Conservation (phyloP, 805 yeast genomes). For the Helenozyma baotianmanensis region DNA sequence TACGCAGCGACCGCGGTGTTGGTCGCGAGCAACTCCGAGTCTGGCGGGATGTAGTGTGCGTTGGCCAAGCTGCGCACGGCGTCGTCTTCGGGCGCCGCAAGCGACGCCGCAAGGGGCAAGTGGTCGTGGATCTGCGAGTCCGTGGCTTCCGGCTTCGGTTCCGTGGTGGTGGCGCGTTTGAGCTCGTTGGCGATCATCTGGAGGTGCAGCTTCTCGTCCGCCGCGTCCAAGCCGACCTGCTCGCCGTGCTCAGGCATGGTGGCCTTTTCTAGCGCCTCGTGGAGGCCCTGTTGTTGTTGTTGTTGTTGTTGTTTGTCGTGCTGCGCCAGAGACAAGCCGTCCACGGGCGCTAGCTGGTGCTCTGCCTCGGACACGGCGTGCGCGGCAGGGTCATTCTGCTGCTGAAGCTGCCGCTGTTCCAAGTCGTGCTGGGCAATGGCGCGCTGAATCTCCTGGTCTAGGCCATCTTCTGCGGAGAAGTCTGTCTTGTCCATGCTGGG, state of each 20-base stretch:
- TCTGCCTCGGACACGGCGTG: background rate
- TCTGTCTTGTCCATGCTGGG: constrained; percentile 7
- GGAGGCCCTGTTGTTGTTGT: constrained; percentile 1
- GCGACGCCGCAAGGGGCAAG: too few species aligned
- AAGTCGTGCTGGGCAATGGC: constrained; percentile 19
- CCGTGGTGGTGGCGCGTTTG: constrained; percentile 26
- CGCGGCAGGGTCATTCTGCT: too few species aligned
- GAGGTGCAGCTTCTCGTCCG: constrained; percentile 21
- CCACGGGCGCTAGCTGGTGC: background rate
- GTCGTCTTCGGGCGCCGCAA: background rate
- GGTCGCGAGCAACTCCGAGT: constrained; percentile 38
- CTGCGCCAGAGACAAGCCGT: background rate
- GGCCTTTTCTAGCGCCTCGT: background rate
- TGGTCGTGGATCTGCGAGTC: constrained; percentile 2
- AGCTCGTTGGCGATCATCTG: constrained; percentile 30
- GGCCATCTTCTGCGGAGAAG: constrained; percentile 15
- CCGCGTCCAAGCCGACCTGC: constrained; percentile 2
- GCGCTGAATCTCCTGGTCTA: constrained; percentile 17
- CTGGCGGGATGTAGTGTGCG: constrained; percentile 28
- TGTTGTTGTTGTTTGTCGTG: background rate
- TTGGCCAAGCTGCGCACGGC: too few species aligned
- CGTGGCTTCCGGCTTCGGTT: background rate
- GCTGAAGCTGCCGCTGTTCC: constrained; percentile 13
- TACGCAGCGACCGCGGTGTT: constrained; percentile 39
- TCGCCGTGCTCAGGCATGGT: too few species aligned